Evolutionary conservation across 2,329 filamentous ascomycete species (phyloP), one percentile per base, ranked within the genome.

Genomic region (Penicillium concentricum): DNA sequence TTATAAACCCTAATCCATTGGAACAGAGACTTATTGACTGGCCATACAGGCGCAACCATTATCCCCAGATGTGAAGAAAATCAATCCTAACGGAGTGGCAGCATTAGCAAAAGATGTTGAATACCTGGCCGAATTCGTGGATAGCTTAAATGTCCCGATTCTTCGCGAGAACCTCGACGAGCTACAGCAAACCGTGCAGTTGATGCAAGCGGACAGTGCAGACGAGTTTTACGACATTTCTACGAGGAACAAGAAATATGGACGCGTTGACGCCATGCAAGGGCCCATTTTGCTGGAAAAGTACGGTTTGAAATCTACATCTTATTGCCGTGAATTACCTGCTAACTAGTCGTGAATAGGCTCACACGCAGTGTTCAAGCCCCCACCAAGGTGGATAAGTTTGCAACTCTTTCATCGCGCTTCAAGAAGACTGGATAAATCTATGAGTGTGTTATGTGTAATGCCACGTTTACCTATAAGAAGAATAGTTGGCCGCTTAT

Each of bases 161-260:
- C 79, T 99, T 20, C 84, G 89, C 60, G 89, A 94, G 69, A 94
- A 95, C 64, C 79, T 99, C 38, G 92, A 97, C 67, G 94, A 97
- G 76, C 80, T 99, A 35, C 88, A 93, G 66, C 94, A 99, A 78
- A 97, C 94, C 1, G 88, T 96, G 45, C 86, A 89, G 58, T 81
- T 99, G 26, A 89, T 99, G 83, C 87, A 90, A 69, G 78, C 83
- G 13, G 91, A 96, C 39, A 96, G 96, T 67, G 86, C 91, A n/a
- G 92, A 97, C 63, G 93, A 97, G 73, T 99, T 96, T 74, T 99
- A 94, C 72, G 94, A 99, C 70, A 88, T 94, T 48, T 89, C 88
- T 5, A 90, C 88, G 15, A 82, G 92, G 51, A 96, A 97, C 76
- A 92, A 90, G 78, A 95, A 96, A 72, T 99, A 96, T 71, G 90